phyloP scores from a whole-genome alignment of 257 asterid species.

The Fraxinus pennsylvanica region DNA sequence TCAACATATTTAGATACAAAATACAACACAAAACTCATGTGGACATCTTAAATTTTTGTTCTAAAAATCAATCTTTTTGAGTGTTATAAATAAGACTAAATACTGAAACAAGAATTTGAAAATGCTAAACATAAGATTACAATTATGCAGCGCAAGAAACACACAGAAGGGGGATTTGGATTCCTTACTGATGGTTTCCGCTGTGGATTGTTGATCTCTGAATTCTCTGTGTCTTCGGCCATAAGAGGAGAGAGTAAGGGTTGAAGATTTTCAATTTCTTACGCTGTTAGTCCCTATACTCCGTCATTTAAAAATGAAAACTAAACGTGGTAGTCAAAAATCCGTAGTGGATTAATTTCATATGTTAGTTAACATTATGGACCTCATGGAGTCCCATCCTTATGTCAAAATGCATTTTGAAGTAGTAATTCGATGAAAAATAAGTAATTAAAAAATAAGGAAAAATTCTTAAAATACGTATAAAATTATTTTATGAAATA shows the following conservation, averaged over 20 bases:
- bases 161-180: not conserved
- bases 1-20: not conserved
- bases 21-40: not conserved
- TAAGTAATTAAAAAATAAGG: no score
- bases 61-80: not conserved
- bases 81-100: not conserved
- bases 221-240: conserved; percentile 36
- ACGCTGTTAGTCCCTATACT: no score
- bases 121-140: not conserved
- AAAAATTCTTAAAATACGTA: no score
- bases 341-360: no score
- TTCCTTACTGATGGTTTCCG: conserved; percentile 37
- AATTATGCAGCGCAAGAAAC: not conserved
- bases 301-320: no score
- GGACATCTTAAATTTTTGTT: not conserved
- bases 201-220: conserved; percentile 35
- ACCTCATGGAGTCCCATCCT: no score
- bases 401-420: no score
- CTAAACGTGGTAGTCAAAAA: no score
- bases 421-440: no score
- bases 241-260: conserved; percentile 19
- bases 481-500: no score
- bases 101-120: not conserved
- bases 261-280: not conserved
- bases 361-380: no score